phyloP scores from a whole-genome alignment of 2,329 filamentous ascomycete species.

The Microdochium bolleyi region DNA sequence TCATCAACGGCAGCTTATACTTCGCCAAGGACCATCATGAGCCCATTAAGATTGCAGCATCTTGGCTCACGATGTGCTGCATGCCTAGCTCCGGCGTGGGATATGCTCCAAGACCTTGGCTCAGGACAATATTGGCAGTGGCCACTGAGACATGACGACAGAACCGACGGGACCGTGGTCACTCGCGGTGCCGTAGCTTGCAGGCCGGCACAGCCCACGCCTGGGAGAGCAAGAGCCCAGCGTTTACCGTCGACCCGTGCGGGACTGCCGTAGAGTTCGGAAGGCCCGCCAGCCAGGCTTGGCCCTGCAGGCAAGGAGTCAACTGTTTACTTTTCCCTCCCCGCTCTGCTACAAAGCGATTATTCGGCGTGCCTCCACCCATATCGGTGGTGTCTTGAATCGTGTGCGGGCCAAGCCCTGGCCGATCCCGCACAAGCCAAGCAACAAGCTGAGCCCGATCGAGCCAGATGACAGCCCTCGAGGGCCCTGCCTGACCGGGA shows the following conservation, averaged over 20 bases:
- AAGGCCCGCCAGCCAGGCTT: too few species aligned
- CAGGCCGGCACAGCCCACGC: too few species aligned
- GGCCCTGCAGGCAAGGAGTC: too few species aligned
- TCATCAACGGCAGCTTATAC: neutral
- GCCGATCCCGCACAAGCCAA: neutral
- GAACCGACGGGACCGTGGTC: neutral
- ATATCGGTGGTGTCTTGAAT: too few species aligned
- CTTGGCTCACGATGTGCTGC: neutral
- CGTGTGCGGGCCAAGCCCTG: neutral
- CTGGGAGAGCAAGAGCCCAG: too few species aligned
- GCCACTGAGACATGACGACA: neutral
- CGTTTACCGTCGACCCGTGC: too few species aligned
- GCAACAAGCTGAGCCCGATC: neutral
- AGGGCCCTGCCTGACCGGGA: neutral
- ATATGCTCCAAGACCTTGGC: neutral
- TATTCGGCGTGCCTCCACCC: too few species aligned
- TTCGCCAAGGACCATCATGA: neutral
- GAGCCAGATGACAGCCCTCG: too few species aligned
- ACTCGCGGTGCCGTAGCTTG: too few species aligned
- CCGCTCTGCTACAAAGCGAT: neutral
- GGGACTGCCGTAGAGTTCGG: too few species aligned
- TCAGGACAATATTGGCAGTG: neutral
- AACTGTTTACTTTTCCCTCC: too few species aligned
- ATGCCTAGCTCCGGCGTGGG: neutral
- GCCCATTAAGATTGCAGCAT: neutral